Percentiles rank a stretch among this genome's conserved stretches.
phyloP scores from a whole-genome alignment of 352 stramenopile genomes.

The Thraustochytrium sp. region DNA sequence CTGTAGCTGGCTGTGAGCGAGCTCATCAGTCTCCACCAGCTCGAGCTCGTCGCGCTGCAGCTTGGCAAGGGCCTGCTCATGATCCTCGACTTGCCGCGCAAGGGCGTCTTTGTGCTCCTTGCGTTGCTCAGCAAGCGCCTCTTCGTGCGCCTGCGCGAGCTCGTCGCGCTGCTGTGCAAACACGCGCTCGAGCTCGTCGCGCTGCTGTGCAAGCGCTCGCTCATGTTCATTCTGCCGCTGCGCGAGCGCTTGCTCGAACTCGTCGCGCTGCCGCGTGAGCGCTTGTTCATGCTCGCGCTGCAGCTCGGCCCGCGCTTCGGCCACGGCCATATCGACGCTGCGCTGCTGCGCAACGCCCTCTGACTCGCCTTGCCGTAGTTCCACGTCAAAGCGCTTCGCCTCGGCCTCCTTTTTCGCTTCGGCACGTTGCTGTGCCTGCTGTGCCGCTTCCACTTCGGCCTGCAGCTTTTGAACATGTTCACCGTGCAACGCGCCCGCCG shows the following conservation, averaged over 20 bases:
- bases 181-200: not conserved
- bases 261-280: not conserved
- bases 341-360: not conserved
- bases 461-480: not conserved
- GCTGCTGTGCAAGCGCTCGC: not conserved
- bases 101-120: not conserved
- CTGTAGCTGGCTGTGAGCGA: not conserved
- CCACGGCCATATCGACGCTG: not conserved
- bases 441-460: not conserved
- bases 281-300: not conserved
- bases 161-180: not conserved
- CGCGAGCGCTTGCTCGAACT: not conserved
- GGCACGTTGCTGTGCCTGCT: not conserved
- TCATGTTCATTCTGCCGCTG: not conserved
- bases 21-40: not conserved
- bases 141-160: not conserved
- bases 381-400: slow-evolving; percentile 2
- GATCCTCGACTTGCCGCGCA: not conserved
- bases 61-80: not conserved
- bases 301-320: not conserved
- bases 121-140: not conserved
- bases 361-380: not conserved
- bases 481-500: no score
- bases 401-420: not conserved
- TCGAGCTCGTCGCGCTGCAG: not conserved